Evolutionary conservation across 176 grass and related monocot species (phyloP).

Genomic region (Phoenix dactylifera): DNA sequence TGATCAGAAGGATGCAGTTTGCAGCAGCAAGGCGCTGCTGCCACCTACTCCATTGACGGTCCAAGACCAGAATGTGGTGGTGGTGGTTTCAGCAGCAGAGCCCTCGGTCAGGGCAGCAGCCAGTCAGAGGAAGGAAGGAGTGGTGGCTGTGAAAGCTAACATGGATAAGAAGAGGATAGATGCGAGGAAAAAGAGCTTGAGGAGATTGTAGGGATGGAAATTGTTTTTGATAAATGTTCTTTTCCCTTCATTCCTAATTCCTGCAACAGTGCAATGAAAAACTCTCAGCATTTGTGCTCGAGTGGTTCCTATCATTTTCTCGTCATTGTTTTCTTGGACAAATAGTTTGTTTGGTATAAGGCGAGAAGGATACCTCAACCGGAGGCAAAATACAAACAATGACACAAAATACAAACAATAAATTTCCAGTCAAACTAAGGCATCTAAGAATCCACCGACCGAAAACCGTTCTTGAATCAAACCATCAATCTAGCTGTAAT

Average conservation of each 20-base stretch:
- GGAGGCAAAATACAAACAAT: no score
- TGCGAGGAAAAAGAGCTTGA: conserved; percentile 87
- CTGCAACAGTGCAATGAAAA: no score
- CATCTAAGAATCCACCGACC: not conserved
- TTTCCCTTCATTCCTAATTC: no score
- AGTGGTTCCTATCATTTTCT: no score
- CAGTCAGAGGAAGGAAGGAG: conserved; percentile 36
- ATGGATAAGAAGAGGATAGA: conserved; percentile 82
- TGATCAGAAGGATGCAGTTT: conserved; percentile 34
- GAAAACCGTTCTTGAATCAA: not conserved
- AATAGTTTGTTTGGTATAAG: no score
- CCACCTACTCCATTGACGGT: conserved; percentile 21
- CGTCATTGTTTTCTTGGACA: no score
- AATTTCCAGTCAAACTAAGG: not conserved
- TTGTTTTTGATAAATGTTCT: no score
- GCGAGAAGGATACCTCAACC: no score
- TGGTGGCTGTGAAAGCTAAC: conserved; percentile 20
- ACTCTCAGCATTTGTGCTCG: no score
- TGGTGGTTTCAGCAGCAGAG: conserved; percentile 8
- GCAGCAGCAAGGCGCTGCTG: conserved; percentile 28
- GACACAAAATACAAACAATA: no score
- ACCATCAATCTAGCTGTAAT: not conserved
- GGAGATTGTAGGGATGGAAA: conserved; percentile 39
- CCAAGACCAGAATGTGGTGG: conserved; percentile 47
- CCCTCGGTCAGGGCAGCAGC: conserved; percentile 24